Evolutionary conservation across 768 basidiomycete species (phyloP), one percentile per base, ranked within the genome.

Genomic region (Termitomyces sp.): DNA sequence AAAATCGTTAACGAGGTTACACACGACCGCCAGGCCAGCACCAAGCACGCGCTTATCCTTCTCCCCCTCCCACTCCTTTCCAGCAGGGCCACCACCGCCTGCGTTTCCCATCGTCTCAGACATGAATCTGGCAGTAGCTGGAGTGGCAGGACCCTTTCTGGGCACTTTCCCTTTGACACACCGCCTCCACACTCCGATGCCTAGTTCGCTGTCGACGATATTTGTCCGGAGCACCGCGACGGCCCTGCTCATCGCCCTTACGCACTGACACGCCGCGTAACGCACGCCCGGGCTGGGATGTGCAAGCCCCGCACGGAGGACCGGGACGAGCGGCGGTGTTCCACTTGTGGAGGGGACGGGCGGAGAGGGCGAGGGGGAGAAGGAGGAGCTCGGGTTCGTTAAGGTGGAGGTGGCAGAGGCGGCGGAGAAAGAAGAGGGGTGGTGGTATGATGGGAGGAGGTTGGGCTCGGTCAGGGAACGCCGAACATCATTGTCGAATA

Each of bases 1-100:
- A 70, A 92, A 94, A 54, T 92, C 90, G 53, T 85, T 87, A 8
- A 95, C 83, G 44, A 95, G 79, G 68, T 97, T 96, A 70, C 92
- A 92, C 3, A 96, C 79, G 5, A 85, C 87, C 0, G 85, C 79
- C 1, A 91, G 70, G 0, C 90, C 88, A 0, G 88, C 90, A 53
- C 78, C 76, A 20, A 84, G 76, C 22, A 94, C 92, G 14, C 89
- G 74, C 47, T 80, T 71, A 66, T 92, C 90, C 59, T 81, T 81
- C 58, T 74, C 70, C 55, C 72, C 69, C 63, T 71, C 40, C 52
- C 50, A 9, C 48, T 43, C 46, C 52, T 44, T 20, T 16, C 22
- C 20, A 14, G 6, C 45, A 20, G 3, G 38, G 10, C 22, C 38
- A 20, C 8, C 36, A 38, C 18, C 52, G 33, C 46, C 24, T 8